These are phyloP conservation scores for Nigrograna mackinnonii DNA, from an alignment of 2,329 filamentous ascomycete species.

Conservation along the genomic window DNA sequence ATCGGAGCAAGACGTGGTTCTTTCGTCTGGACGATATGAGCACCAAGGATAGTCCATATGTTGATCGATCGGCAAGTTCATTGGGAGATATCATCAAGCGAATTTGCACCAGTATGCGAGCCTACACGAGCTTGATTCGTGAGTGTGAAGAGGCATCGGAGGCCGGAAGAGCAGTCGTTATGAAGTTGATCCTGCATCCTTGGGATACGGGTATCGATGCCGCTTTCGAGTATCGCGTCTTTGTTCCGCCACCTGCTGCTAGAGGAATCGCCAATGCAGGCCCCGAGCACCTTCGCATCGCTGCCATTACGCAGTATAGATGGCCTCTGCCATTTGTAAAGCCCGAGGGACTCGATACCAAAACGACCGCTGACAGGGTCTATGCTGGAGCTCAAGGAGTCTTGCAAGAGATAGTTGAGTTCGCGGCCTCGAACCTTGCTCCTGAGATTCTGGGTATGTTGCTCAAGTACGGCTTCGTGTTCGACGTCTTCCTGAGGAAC, in stretches of 20 bases:
- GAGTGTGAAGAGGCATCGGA: not conserved
- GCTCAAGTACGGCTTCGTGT: slow-evolving; percentile 46
- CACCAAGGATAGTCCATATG: not conserved
- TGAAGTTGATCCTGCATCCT: slow-evolving; percentile 45
- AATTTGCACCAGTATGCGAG: not conserved
- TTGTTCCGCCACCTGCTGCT: slow-evolving; percentile 42
- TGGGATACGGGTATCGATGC: slow-evolving; percentile 46
- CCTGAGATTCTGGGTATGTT: slow-evolving; percentile 24
- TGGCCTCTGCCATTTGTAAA: slow-evolving; percentile 8
- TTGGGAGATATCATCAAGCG: not conserved
- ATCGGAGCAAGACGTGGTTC: not conserved
- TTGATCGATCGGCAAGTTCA: not conserved
- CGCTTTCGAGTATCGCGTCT: slow-evolving; percentile 48
- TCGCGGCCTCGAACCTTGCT: slow-evolving; percentile 2
- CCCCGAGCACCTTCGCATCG: slow-evolving; percentile 4
- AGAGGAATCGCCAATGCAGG: not conserved
- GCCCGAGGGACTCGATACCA: slow-evolving; percentile 1
- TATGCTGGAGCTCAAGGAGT: slow-evolving; percentile 1
- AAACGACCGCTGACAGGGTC: slow-evolving; percentile 5
- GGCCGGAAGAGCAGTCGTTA: not conserved
- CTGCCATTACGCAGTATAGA: slow-evolving; percentile 16
- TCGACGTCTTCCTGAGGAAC: slow-evolving; percentile 47
- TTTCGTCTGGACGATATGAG: not conserved
- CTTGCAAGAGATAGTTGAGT: slow-evolving; percentile 4
- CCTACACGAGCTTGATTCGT: not conserved